Evolutionary conservation across 164 flowering plant species (phyloP), one percentile per base, ranked within the genome.

Genomic region (Vitis vinifera): DNA sequence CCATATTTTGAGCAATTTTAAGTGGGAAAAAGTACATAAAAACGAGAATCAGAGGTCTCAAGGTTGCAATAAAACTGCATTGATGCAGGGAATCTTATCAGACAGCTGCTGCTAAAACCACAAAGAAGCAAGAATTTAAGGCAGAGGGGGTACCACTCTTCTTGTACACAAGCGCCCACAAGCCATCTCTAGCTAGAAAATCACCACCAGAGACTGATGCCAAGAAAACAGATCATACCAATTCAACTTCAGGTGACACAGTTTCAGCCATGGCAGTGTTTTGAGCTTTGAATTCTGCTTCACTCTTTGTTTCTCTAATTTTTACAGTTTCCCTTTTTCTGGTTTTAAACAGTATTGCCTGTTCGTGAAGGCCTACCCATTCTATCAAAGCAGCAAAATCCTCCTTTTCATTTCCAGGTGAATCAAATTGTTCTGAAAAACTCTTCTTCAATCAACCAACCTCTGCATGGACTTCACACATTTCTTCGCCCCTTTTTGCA

Each of bases 401-500:
- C 80, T 16, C 65, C 74, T 50, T 85, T 85, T 62, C 84, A 78
- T 64, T 84, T 83, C 62, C 92, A 85, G 87, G 88, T 83, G 31
- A 47, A 37, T 60, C 5, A 23, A 47, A 3, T 37, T 37, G 44
- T 37, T 37, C 44, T 37, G 27, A 23, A 23, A 23, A 23, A 23
- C 44, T 3, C 7, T 37, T 37, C 44, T 37, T 37, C 6, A 37
- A 37, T 37, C 47, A 4, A 44, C 8, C 9, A 17, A 8, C 17
- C 23, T 55, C 6, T 15, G 31, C 4, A 2, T 5, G 10, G 13
- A n/a, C 10, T 51, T 15, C 8, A 2, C 15, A 5, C 44, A 7
- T 44, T 10, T 12, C 23, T 9, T 15, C 6, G 8, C 4, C 37
- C 3, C n/a, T 5, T 17, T 17, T 69, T 57, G 74, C 75, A 76